Conservation (phyloP, 352 stramenopile genomes). For the Phytophthora boehmeriae region DNA sequence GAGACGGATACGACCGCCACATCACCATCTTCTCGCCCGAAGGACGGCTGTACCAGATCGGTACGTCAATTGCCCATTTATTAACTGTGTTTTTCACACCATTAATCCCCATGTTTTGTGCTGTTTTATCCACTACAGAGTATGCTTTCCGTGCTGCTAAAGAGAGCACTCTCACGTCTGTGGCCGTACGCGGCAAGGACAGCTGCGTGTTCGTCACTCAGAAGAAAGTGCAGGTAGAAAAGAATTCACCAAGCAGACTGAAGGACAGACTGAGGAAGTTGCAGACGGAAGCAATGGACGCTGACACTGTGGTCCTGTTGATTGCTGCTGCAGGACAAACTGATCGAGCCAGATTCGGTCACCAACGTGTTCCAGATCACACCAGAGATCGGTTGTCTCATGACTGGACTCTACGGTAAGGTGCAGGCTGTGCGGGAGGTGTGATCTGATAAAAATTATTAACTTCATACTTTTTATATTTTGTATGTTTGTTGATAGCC, state of each 20-base stretch:
- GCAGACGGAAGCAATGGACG: not conserved
- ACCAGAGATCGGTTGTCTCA: conserved; percentile 94
- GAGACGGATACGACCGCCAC: conserved; percentile 91
- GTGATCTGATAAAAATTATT: not conserved
- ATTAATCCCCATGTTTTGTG: not conserved
- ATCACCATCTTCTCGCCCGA: conserved; percentile 99
- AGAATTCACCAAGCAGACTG: not conserved
- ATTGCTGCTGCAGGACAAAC: conserved; percentile 76
- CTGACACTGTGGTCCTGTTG: conserved; percentile 2
- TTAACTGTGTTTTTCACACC: not conserved
- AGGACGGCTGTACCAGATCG: conserved; percentile 98
- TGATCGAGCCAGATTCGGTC: conserved; percentile 95
- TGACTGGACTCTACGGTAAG: conserved; percentile 92
- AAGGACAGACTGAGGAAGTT: too few species aligned
- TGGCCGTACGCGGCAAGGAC: conserved; percentile 95
- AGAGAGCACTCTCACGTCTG: conserved; percentile 93
- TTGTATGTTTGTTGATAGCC: conserved; percentile 46
- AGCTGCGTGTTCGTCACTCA: conserved; percentile 97
- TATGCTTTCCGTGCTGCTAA: conserved; percentile 99
- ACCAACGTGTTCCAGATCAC: conserved; percentile 98
- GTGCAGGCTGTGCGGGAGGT: not conserved
- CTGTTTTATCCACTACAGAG: conserved; percentile 88
- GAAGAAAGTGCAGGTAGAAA: conserved; percentile 96
- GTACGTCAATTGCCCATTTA: conserved; percentile 34
- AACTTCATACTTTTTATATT: not conserved